Conservation (phyloP, 2,329 filamentous ascomycete species). For the Daldinia sp. region DNA sequence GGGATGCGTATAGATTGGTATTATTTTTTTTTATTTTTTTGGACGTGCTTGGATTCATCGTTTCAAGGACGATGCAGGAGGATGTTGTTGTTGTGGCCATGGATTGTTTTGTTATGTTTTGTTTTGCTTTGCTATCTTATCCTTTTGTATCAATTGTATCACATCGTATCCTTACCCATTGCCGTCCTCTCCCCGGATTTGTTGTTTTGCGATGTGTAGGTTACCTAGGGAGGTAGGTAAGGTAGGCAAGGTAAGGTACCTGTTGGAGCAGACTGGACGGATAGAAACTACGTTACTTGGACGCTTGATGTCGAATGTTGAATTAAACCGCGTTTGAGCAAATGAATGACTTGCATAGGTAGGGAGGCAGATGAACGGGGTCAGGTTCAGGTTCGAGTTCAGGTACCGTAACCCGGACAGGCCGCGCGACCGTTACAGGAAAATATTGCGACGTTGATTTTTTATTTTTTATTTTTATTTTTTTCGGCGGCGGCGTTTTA, state of each 20-base stretch:
- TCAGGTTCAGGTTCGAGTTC: too few species aligned
- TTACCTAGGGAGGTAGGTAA: too few species aligned
- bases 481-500: not conserved
- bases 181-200: too few species aligned
- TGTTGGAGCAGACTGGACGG: not conserved
- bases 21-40: not conserved
- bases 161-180: too few species aligned
- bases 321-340: not conserved
- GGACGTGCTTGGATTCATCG: not conserved
- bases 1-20: conserved; percentile 2
- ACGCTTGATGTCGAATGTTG: too few species aligned
- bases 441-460: not conserved
- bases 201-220: too few species aligned
- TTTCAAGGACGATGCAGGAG: not conserved
- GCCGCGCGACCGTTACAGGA: not conserved
- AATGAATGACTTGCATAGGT: not conserved
- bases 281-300: not conserved
- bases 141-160: too few species aligned
- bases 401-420: not conserved
- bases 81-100: not conserved
- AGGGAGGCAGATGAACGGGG: too few species aligned
- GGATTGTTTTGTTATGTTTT: not conserved
- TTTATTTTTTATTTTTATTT: too few species aligned
- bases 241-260: too few species aligned
- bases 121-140: too few species aligned